These are phyloP conservation scores for Penicillium sp. DNA, from an alignment of 2,329 filamentous ascomycete species.

Conservation along the genomic window DNA sequence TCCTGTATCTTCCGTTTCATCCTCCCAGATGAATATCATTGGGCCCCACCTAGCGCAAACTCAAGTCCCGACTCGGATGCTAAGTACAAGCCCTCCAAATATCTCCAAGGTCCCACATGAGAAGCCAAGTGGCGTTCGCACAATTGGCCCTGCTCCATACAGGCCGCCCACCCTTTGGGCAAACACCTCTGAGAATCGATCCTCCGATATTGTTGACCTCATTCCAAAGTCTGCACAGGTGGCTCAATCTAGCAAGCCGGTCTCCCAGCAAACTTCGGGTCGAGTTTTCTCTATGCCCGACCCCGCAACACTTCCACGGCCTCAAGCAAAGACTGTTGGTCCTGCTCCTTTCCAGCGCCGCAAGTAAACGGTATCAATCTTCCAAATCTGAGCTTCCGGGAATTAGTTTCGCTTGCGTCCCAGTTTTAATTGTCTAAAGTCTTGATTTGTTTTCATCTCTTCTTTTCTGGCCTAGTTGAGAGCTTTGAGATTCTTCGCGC, in stretches of 20 bases:
- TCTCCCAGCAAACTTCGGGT: not conserved
- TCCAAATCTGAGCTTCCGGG: not conserved
- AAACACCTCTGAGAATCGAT: not conserved
- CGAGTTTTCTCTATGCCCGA: not conserved
- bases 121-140: not conserved
- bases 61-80: not conserved
- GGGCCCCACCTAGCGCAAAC: not conserved
- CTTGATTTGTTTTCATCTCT: not conserved
- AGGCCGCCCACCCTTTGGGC: not conserved
- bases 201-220: not conserved
- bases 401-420: not conserved
- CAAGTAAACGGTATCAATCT: not conserved
- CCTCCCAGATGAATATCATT: not conserved
- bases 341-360: not conserved
- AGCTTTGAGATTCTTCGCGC: slow-evolving; percentile 1
- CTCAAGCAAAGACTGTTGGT: not conserved
- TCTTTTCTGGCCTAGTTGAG: not conserved
- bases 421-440: not conserved
- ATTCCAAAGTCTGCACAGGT: not conserved
- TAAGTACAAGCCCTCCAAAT: not conserved
- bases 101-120: not conserved
- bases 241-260: not conserved
- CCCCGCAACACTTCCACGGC: not conserved
- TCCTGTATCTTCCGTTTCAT: not conserved
- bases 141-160: not conserved